Conservation (phyloP, 345 rosid genomes). For the Psidium guajava region DNA sequence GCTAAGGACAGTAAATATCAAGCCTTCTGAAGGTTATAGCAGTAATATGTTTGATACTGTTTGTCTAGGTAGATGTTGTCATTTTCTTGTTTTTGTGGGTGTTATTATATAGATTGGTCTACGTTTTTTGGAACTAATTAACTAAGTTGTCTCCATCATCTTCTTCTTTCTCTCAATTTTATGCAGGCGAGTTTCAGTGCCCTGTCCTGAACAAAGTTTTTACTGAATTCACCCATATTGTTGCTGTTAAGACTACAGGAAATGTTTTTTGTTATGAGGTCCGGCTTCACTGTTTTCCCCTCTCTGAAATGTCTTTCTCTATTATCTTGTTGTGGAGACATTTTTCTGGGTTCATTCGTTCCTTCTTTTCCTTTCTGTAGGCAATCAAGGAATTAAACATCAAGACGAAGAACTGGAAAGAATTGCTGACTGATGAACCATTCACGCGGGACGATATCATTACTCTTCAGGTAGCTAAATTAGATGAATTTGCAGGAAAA, state of each 20-base stretch:
- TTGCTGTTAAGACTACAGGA: slow-evolving; percentile 87
- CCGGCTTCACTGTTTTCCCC: slow-evolving; percentile 2
- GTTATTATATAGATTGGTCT: background rate
- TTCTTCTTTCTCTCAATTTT: background rate
- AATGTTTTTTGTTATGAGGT: slow-evolving; percentile 92
- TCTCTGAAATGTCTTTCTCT: background rate
- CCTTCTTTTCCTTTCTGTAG: slow-evolving; percentile 14
- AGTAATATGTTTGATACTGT: background rate
- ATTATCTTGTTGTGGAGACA: background rate
- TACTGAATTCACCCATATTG: slow-evolving; percentile 81
- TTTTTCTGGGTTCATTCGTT: background rate
- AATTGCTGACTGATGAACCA: slow-evolving; percentile 79
- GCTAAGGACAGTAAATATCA: background rate
- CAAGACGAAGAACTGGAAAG: slow-evolving; percentile 90
- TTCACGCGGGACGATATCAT: slow-evolving; percentile 74
- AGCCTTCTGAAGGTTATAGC: background rate
- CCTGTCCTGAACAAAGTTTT: slow-evolving; percentile 91
- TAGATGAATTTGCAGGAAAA: background rate
- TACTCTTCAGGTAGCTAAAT: slow-evolving; percentile 56
- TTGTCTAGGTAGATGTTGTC: background rate
- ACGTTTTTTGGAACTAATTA: background rate
- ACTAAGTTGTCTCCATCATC: background rate
- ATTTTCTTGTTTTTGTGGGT: background rate
- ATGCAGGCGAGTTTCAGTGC: slow-evolving; percentile 76
- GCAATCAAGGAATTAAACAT: slow-evolving; percentile 87